Evolutionary conservation across 352 stramenopile genomes (phyloP).

Genomic region (Pythium rishiriense): DNA sequence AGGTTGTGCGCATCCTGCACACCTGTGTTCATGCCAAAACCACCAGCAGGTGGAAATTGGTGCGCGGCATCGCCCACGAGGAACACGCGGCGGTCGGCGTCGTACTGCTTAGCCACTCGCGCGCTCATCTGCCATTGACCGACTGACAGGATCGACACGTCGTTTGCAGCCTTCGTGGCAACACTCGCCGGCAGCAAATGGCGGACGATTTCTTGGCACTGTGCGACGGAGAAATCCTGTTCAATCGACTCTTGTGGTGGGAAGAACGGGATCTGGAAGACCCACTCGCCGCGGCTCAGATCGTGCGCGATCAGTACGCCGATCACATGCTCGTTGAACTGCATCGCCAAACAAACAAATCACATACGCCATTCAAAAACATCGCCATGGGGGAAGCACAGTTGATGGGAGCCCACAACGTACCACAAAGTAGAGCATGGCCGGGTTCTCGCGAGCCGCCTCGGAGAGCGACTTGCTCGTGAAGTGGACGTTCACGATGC

Average conservation of each 20-base stretch:
- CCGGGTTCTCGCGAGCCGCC: constrained; percentile 60
- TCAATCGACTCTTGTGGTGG: constrained; percentile 76
- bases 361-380: no score
- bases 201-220: constrained; percentile 60
- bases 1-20: constrained; percentile 93
- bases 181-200: constrained; percentile 40
- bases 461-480: constrained; percentile 70
- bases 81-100: constrained; percentile 69
- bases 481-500: constrained; percentile 95
- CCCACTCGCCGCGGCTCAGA: constrained; percentile 84
- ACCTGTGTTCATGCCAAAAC: constrained; percentile 93
- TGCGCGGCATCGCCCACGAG: constrained; percentile 92
- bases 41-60: constrained; percentile 91
- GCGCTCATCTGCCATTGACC: constrained; percentile 93
- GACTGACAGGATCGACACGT: constrained; percentile 82
- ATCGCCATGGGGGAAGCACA: not conserved
- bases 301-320: constrained; percentile 94
- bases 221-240: constrained; percentile 53
- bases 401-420: not conserved
- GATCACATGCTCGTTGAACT: constrained; percentile 86
- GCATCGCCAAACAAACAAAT: not conserved
- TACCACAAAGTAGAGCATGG: constrained; percentile 95
- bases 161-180: constrained; percentile 28
- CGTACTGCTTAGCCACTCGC: constrained; percentile 88
- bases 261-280: constrained; percentile 94